These are phyloP conservation scores for Cutaneotrichosporon sp. DNA, from an alignment of 1,284 basidiomycete species.

Conservation along the genomic window DNA sequence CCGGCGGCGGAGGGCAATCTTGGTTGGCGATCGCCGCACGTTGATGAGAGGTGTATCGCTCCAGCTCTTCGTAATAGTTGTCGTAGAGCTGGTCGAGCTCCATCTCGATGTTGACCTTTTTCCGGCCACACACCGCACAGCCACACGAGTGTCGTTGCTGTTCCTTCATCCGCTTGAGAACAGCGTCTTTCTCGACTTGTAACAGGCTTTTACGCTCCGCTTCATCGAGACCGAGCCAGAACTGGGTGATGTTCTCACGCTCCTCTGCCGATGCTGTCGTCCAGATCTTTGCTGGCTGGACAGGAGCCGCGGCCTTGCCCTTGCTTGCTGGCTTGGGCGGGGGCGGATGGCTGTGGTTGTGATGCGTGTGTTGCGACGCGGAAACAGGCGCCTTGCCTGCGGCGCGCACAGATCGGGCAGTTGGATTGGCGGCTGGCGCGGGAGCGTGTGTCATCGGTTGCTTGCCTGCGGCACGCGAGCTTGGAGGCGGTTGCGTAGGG, in stretches of 20 bases:
- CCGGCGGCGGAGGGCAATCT: conserved; percentile 80
- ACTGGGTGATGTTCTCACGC: conserved; percentile 92
- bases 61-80: conserved; percentile 99
- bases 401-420: conserved; percentile 49
- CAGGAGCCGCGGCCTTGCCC: conserved; percentile 36
- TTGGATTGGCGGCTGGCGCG: conserved; percentile 40
- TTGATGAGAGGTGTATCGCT: conserved; percentile 96
- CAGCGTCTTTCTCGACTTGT: conserved; percentile 94
- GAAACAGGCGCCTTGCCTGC: conserved; percentile 53
- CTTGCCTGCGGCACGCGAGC: conserved; percentile 68
- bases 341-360: conserved; percentile 52
- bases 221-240: conserved; percentile 88
- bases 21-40: conserved; percentile 81
- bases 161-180: conserved; percentile 97
- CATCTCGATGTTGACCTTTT: conserved; percentile 97
- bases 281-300: conserved; percentile 60
- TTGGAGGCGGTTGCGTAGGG: conserved; percentile 53
- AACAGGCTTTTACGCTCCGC: conserved; percentile 84
- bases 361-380: conserved; percentile 58
- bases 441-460: conserved; percentile 61
- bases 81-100: conserved; percentile 99
- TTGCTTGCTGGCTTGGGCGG: conserved; percentile 42
- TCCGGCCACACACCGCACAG: conserved; percentile 94
- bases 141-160: conserved; percentile 93
- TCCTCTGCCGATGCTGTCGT: conserved; percentile 85